These are phyloP conservation scores for Besnoitia besnoiti DNA, from an alignment of 169 alveolate species.

Conservation along the genomic window DNA sequence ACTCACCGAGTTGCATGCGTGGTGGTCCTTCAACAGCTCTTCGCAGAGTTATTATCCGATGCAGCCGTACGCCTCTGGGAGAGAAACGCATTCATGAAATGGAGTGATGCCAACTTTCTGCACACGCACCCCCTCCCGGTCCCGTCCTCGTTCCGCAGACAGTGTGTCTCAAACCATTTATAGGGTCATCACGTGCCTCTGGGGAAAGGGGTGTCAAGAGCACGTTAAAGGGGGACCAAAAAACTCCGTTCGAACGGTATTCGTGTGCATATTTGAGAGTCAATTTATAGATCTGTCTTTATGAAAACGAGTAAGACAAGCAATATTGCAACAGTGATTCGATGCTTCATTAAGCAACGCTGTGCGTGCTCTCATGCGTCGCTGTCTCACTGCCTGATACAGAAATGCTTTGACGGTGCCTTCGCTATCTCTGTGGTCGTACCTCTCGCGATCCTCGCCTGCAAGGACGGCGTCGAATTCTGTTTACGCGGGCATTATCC, in stretches of 20 bases:
- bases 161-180: too few species aligned
- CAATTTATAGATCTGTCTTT: too few species aligned
- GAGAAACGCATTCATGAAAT: too few species aligned
- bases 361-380: background rate
- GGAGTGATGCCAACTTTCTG: too few species aligned
- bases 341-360: too few species aligned
- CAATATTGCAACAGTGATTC: too few species aligned
- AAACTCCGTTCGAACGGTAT: too few species aligned
- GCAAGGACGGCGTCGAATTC: slow-evolving; percentile 38
- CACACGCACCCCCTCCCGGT: too few species aligned
- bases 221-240: background rate
- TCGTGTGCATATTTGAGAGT: background rate
- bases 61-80: background rate
- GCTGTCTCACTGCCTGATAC: background rate
- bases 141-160: too few species aligned
- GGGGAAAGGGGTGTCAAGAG: background rate
- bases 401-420: slow-evolving; percentile 2
- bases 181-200: too few species aligned
- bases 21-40: slow-evolving; percentile 4
- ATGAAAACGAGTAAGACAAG: too few species aligned
- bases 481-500: slow-evolving; percentile 3
- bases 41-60: background rate
- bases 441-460: slow-evolving; percentile 2
- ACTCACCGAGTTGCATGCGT: slow-evolving; percentile 24
- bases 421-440: slow-evolving; percentile 37